A percentile compares a stretch with the other conserved stretches of the same genome.
Evolutionary conservation across 2,329 filamentous ascomycete species (phyloP).

Genomic region (Fusarium proliferatum): DNA sequence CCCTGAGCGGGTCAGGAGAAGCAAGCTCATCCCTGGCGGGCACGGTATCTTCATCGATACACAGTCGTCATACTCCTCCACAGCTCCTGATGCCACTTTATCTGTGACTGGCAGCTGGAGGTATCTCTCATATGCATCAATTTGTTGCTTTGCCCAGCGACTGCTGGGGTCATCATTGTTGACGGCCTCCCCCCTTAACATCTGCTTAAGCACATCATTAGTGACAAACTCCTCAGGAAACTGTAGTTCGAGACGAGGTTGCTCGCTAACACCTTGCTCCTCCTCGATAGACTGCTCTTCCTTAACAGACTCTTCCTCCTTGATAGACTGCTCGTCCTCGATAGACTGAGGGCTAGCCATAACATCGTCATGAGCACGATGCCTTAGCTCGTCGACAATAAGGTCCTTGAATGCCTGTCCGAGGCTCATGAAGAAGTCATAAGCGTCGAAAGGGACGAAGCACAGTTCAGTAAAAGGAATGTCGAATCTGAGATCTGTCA

Average conservation of each 20-base stretch:
- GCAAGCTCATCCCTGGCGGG: not conserved
- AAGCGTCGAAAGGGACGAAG: not conserved
- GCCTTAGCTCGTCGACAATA: not conserved
- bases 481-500: not conserved
- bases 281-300: not conserved
- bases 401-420: not conserved
- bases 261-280: not conserved
- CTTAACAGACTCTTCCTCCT: not conserved
- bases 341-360: not conserved
- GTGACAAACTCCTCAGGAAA: no score
- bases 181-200: not conserved
- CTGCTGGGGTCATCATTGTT: no score
- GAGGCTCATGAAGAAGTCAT: not conserved
- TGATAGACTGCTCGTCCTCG: not conserved
- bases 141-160: not conserved
- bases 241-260: rapidly evolving
- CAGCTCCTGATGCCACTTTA: not conserved
- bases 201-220: not conserved
- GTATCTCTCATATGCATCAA: not conserved
- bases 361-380: not conserved
- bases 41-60: not conserved
- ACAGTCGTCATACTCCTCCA: not conserved
- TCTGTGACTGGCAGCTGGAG: not conserved
- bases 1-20: not conserved
- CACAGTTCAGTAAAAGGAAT: not conserved